Evolutionary conservation across 2,329 filamentous ascomycete species (phyloP).

Genomic region (Aspergillus carbonarius): DNA sequence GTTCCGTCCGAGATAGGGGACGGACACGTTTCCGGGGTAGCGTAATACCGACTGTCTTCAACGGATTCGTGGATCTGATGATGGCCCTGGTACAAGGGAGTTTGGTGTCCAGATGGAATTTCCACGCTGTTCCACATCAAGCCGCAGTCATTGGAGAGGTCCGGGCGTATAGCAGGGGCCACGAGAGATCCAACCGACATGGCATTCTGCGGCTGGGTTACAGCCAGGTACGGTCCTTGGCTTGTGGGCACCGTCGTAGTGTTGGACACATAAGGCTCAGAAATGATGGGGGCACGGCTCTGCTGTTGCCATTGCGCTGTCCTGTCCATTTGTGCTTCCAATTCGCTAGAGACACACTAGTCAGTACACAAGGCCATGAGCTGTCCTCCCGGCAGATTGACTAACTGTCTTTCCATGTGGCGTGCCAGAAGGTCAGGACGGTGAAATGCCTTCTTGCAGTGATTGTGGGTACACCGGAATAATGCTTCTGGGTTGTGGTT

Average conservation of each 20-base stretch:
- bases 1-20: constrained; percentile 42
- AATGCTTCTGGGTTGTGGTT: constrained; percentile 51
- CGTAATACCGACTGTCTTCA: constrained; percentile 45
- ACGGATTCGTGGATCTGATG: constrained; percentile 37
- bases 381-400: constrained; percentile 4
- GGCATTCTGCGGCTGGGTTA: constrained; percentile 30
- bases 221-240: constrained; percentile 24
- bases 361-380: constrained; percentile 10
- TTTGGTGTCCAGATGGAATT: constrained; percentile 32
- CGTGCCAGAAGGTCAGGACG: constrained; percentile 48
- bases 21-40: constrained; percentile 45
- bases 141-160: constrained; percentile 31
- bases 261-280: constrained; percentile 25
- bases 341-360: constrained; percentile 26
- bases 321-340: constrained; percentile 36
- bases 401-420: constrained; percentile 53
- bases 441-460: constrained; percentile 51
- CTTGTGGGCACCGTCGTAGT: constrained; percentile 25
- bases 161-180: constrained; percentile 34
- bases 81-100: constrained; percentile 28
- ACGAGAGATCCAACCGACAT: constrained; percentile 40
- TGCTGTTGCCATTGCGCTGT: constrained; percentile 28
- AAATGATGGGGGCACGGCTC: constrained; percentile 21
- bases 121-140: constrained; percentile 40
- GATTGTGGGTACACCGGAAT: constrained; percentile 44